These are phyloP conservation scores for Candida maesae DNA, from an alignment of 805 yeast genomes.

Conservation along the genomic window DNA sequence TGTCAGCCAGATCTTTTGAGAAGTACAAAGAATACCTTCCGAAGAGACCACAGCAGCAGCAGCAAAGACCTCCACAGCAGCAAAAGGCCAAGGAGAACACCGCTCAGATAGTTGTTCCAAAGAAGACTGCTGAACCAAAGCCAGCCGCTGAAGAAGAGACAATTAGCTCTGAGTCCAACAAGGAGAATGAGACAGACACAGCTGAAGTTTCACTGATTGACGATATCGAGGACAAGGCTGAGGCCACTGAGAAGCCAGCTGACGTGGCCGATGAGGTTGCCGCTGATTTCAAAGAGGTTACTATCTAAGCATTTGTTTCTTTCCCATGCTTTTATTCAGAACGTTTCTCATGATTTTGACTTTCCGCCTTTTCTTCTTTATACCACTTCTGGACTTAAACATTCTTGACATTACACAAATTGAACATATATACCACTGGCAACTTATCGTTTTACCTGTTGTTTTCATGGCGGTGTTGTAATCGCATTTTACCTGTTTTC, in stretches of 20 bases:
- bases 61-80: conserved; percentile 4
- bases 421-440: no score
- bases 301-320: conserved; percentile 19
- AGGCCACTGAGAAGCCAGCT: conserved; percentile 1
- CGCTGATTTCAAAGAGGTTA: conserved; percentile 23
- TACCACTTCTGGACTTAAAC: no score
- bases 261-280: conserved; percentile 6
- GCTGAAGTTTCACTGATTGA: conserved; percentile 10
- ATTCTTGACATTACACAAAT: no score
- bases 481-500: no score
- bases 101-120: conserved; percentile 2
- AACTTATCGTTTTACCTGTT: no score
- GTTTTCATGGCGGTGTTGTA: no score
- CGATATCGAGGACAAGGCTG: conserved; percentile 4
- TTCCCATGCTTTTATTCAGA: no score
- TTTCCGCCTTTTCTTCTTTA: no score
- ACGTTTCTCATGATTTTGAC: no score
- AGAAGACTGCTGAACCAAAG: conserved; percentile 3
- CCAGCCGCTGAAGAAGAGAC: neutral
- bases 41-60: conserved; percentile 16
- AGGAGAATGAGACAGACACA: conserved; percentile 15
- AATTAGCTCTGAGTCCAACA: conserved; percentile 16
- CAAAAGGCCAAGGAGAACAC: conserved; percentile 2
- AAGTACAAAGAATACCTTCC: conserved; percentile 17
- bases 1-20: conserved; percentile 32